Evolutionary conservation across 148 eudicot genomes (phyloP).

Genomic region (Bassia scoparia): DNA sequence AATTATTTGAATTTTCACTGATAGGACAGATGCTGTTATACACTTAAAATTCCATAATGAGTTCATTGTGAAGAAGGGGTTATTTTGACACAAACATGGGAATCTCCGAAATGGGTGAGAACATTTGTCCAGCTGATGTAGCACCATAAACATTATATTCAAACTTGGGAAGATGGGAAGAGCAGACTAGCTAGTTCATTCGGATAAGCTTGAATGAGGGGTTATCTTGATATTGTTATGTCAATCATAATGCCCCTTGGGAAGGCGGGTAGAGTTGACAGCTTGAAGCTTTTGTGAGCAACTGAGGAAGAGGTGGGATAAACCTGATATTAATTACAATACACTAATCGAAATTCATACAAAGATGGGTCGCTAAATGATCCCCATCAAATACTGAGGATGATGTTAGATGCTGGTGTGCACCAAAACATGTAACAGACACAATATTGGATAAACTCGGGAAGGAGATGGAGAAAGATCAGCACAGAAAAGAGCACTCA

Average conservation of each 20-base stretch:
- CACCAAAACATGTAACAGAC: slow-evolving; percentile 77
- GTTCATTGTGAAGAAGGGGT: slow-evolving; percentile 82
- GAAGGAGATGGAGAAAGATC: slow-evolving; percentile 55
- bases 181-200: slow-evolving; percentile 61
- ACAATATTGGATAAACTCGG: slow-evolving; percentile 67
- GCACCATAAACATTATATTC: slow-evolving; percentile 79
- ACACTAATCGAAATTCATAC: slow-evolving; percentile 72
- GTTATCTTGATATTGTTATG: slow-evolving; percentile 83
- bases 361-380: slow-evolving; percentile 63
- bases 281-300: slow-evolving; percentile 54
- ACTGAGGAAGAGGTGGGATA: slow-evolving; percentile 68
- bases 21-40: slow-evolving; percentile 62
- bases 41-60: slow-evolving; percentile 76
- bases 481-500: slow-evolving; percentile 43
- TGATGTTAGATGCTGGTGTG: slow-evolving; percentile 88
- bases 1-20: slow-evolving; percentile 67
- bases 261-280: slow-evolving; percentile 72
- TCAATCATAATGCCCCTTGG: slow-evolving; percentile 75
- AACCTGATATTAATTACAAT: slow-evolving; percentile 75
- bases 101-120: slow-evolving; percentile 69
- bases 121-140: slow-evolving; percentile 58
- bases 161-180: slow-evolving; percentile 79
- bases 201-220: slow-evolving; percentile 64
- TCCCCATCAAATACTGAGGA: slow-evolving; percentile 61
- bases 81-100: slow-evolving; percentile 76